Conservation (phyloP, 1,284 basidiomycete genomes). For the Boletus calvinii region DNA sequence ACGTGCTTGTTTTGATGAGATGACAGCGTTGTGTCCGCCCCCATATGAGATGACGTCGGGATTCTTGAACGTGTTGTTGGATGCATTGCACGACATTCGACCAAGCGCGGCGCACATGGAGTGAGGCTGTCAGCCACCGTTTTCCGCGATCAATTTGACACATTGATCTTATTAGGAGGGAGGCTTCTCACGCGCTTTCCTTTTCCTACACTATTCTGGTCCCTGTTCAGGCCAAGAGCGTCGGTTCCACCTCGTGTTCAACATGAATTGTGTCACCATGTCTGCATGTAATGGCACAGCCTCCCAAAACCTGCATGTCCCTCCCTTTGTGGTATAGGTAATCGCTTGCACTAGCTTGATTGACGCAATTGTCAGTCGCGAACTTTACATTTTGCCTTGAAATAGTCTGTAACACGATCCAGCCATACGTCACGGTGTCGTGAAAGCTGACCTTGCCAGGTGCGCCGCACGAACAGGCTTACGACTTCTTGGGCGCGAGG, state of each 20-base stretch:
- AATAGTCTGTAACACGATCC: conserved; percentile 13
- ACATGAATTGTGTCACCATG: conserved; percentile 17
- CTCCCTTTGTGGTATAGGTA: conserved; percentile 9
- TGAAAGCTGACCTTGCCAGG: conserved; percentile 11
- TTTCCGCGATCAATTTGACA: conserved; percentile 7
- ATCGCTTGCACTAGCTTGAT: conserved; percentile 6
- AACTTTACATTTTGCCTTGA: conserved; percentile 27
- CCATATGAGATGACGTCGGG: conserved; percentile 8
- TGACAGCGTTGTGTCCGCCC: conserved; percentile 4
- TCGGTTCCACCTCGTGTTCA: conserved; percentile 29
- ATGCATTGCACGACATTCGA: conserved; percentile 8
- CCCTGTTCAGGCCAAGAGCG: conserved; percentile 14
- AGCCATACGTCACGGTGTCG: conserved; percentile 31
- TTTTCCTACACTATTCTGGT: conserved; percentile 8
- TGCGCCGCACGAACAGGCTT: conserved; percentile 7
- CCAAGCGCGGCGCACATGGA: background rate
- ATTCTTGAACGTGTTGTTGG: conserved; percentile 3
- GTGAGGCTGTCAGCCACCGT: conserved; percentile 2
- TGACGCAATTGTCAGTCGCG: conserved; percentile 12
- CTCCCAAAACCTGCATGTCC: conserved; percentile 5
- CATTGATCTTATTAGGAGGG: conserved; percentile 16
- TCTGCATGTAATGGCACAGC: conserved; percentile 18
- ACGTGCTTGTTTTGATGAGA: conserved; percentile 28
- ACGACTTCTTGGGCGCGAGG: conserved; percentile 18
- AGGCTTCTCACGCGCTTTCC: conserved; percentile 13